These are phyloP conservation scores for Amborella trichopoda DNA, from an alignment of 164 flowering plant genomes.

Conservation along the genomic window DNA sequence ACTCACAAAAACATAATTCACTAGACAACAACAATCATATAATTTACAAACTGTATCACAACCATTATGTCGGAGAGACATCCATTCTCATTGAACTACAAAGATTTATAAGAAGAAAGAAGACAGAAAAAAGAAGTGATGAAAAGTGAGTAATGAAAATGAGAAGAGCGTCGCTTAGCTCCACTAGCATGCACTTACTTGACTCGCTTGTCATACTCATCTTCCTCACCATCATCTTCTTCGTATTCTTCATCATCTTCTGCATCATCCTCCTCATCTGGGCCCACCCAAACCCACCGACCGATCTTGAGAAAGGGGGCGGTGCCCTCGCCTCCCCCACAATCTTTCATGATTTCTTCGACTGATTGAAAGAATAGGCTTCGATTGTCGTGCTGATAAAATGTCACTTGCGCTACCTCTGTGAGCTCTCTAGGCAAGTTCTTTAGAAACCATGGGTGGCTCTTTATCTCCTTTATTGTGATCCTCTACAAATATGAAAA, in stretches of 20 bases:
- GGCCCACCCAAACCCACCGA: conserved; percentile 30
- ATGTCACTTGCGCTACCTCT: conserved; percentile 29
- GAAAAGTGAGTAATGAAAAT: conserved; percentile 11
- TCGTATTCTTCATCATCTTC: conserved; percentile 6
- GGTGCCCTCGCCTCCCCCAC: conserved; percentile 39
- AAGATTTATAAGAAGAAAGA: not conserved
- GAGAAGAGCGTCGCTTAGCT: too few relatives aligned
- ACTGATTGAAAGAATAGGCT: conserved; percentile 32
- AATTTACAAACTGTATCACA: too few relatives aligned
- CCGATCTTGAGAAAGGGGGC: conserved; percentile 23
- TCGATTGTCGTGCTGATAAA: conserved; percentile 27
- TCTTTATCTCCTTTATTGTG: conserved; percentile 37
- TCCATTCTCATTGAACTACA: too few relatives aligned
- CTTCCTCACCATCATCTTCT: conserved; percentile 20
- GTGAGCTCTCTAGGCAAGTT: conserved; percentile 41
- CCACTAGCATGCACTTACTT: conserved; percentile 49
- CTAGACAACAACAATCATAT: too few relatives aligned
- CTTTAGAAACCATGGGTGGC: conserved; percentile 49
- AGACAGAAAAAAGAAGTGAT: not conserved
- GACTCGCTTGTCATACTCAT: conserved; percentile 40
- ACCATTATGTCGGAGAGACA: too few relatives aligned
- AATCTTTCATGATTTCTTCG: conserved; percentile 51
- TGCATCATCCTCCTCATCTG: conserved; percentile 26
- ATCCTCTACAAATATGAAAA: conserved; percentile 27
- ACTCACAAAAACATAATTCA: too few relatives aligned